phyloP scores from a whole-genome alignment of 257 asterid species.

The Solanum rostratum region DNA sequence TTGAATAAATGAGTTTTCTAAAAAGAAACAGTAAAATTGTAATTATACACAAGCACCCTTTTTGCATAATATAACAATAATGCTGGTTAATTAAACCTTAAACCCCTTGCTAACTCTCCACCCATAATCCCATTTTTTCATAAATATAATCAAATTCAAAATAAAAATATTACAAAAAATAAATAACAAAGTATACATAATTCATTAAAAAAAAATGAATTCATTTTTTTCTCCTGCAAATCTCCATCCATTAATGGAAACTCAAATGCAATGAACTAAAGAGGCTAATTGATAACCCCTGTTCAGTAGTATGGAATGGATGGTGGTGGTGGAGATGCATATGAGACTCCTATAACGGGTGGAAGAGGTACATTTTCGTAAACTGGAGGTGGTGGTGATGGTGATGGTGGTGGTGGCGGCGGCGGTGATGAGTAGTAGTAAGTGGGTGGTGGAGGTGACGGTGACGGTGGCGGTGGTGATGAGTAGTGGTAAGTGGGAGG shows the following conservation, averaged over 20 bases:
- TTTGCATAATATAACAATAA: neutral
- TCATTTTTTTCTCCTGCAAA: neutral
- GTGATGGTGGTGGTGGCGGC: neutral
- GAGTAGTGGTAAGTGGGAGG: slow-evolving; percentile 4
- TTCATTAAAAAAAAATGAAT: neutral
- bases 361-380: slow-evolving; percentile 24
- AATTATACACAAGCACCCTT: neutral
- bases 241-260: neutral
- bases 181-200: slow-evolving; percentile 2
- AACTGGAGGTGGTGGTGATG: slow-evolving; percentile 23
- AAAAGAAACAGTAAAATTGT: neutral
- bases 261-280: neutral
- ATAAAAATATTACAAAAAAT: neutral
- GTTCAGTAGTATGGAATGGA: slow-evolving; percentile 25
- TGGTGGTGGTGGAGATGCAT: slow-evolving; percentile 46
- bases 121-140: neutral
- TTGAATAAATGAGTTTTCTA: neutral
- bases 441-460: slow-evolving; percentile 18
- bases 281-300: neutral
- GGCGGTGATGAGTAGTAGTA: slow-evolving; percentile 1
- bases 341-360: slow-evolving; percentile 11
- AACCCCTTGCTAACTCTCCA: neutral
- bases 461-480: slow-evolving; percentile 15
- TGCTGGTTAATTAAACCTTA: neutral
- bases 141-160: neutral